Conservation (phyloP, 345 rosid species). For the Eucalyptus viminalis region DNA sequence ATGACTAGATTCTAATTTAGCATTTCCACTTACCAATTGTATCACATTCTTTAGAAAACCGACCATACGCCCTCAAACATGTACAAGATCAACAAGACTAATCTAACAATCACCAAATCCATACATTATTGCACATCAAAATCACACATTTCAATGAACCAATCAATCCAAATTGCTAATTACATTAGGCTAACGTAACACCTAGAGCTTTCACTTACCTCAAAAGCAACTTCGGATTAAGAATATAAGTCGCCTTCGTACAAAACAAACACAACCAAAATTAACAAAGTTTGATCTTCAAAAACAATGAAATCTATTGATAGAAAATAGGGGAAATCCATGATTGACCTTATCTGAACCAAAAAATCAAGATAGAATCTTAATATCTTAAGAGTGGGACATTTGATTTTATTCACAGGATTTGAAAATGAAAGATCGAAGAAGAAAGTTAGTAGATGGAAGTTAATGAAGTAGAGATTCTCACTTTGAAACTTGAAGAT, state of each 20-base stretch:
- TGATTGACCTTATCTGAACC: not conserved
- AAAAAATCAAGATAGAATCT: not conserved
- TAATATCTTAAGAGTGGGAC: not conserved
- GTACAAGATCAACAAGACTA: not conserved
- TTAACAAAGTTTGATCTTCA: no score
- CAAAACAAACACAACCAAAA: not conserved
- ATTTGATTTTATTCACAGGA: no score
- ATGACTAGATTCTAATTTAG: not conserved
- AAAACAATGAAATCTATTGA: no score
- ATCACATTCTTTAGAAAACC: not conserved
- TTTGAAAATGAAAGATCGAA: no score
- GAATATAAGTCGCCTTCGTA: rapidly evolving
- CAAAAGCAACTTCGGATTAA: not conserved
- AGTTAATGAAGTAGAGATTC: no score
- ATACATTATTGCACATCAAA: not conserved
- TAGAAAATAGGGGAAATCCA: not conserved
- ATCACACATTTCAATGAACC: not conserved
- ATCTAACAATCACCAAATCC: not conserved
- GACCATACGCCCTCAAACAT: not conserved
- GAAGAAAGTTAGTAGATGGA: no score
- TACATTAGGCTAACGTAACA: rapidly evolving
- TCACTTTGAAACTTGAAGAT: no score
- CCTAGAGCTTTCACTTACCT: not conserved
- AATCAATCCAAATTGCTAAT: not conserved
- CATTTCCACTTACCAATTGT: not conserved